phyloP scores from a whole-genome alignment of 2,329 filamentous ascomycete species.

The Aspergillus aculeatus region DNA sequence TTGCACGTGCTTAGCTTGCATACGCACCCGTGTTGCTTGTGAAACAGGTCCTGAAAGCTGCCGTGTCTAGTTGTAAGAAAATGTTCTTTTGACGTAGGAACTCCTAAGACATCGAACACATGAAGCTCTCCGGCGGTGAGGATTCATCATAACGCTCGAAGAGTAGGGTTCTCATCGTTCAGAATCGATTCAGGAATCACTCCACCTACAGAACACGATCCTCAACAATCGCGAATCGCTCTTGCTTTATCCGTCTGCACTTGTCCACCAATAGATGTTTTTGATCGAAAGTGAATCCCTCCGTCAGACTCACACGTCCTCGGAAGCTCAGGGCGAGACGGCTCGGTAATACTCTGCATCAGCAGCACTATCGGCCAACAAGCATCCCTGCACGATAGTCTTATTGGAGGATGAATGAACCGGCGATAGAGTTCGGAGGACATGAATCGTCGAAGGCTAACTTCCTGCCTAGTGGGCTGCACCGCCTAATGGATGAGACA shows the following conservation, averaged over 20 bases:
- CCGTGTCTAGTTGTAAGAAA: conserved; percentile 30
- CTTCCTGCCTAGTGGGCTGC: not conserved
- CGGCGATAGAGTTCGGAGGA: not conserved
- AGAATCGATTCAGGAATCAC: too few relatives aligned
- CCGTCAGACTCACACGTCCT: conserved; percentile 44
- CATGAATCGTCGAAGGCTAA: not conserved
- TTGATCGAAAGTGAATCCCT: conserved; percentile 40
- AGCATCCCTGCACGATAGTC: not conserved
- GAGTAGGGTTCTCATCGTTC: too few relatives aligned
- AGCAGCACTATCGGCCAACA: conserved; percentile 17
- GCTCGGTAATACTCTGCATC: conserved; percentile 16
- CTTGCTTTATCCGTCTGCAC: conserved; percentile 35
- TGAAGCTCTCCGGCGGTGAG: conserved; percentile 31
- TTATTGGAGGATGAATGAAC: not conserved
- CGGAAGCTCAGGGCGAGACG: conserved; percentile 45
- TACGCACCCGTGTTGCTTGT: not conserved
- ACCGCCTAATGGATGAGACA: not conserved
- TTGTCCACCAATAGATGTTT: conserved; percentile 43
- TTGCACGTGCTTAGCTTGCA: not conserved
- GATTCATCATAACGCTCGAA: too few relatives aligned
- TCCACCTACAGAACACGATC: too few relatives aligned
- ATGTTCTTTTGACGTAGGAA: conserved; percentile 45
- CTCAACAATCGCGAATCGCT: conserved; percentile 43
- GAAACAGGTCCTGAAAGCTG: not conserved
- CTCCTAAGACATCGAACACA: conserved; percentile 38